Percentiles rank a stretch among this genome's conserved stretches.
Conservation (phyloP, 371 early-diverging fungal genomes). For the Mucor saturninus region DNA sequence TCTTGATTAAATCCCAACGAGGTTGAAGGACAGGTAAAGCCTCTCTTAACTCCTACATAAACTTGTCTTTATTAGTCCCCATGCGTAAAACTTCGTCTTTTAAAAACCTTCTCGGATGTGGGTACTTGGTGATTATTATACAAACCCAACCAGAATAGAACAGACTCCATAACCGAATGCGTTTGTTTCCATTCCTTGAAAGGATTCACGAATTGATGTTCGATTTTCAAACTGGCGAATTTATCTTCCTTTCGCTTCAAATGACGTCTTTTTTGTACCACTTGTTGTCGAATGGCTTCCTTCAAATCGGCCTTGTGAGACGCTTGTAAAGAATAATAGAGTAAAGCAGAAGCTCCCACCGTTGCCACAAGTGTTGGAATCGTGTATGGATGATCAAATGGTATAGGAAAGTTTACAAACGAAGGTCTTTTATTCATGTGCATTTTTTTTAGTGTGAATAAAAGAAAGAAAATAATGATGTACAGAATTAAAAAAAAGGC, state of each 20-base stretch:
- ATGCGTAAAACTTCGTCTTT: no score
- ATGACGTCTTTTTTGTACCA: constrained; percentile 38
- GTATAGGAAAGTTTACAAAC: constrained; percentile 56
- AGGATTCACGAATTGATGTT: constrained; percentile 66
- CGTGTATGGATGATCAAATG: constrained; percentile 56
- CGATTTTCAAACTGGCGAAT: constrained; percentile 54
- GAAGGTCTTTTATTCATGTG: constrained; percentile 44
- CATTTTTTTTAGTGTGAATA: neutral
- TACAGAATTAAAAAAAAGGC: neutral
- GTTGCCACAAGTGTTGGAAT: constrained; percentile 44
- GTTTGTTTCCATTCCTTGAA: constrained; percentile 60
- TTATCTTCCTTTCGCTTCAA: constrained; percentile 45
- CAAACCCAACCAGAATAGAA: constrained; percentile 47
- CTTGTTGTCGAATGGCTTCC: constrained; percentile 47
- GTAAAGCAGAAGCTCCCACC: constrained; percentile 45
- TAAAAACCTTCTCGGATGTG: no score
- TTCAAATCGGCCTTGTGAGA: constrained; percentile 45
- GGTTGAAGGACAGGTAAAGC: constrained; percentile 47
- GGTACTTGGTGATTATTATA: constrained; percentile 17
- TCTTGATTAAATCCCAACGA: constrained; percentile 26
- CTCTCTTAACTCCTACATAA: constrained; percentile 25
- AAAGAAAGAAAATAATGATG: neutral
- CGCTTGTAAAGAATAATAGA: constrained; percentile 52
- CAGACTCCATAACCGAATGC: constrained; percentile 44
- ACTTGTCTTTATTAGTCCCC: no score